Conservation (phyloP, 2,329 filamentous ascomycete genomes). For the Pseudovirgaria hyperparasitica region DNA sequence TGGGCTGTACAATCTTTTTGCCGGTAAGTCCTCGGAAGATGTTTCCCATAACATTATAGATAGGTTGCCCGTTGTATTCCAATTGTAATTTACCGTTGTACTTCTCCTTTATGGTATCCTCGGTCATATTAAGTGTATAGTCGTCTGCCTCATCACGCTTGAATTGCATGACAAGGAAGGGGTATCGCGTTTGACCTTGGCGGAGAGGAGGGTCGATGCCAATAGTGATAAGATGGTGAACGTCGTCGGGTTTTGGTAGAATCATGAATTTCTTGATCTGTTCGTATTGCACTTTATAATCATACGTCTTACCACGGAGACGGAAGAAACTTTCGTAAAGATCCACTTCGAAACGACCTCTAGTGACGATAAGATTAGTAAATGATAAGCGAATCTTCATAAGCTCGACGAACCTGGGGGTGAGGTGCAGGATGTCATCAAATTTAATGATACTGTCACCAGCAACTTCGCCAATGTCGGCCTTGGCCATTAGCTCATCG, state of each 20-base stretch:
- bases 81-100: slow-evolving; percentile 83
- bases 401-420: slow-evolving; percentile 54
- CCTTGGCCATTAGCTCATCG: slow-evolving; percentile 94
- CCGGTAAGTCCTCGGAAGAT: slow-evolving; percentile 90
- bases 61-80: slow-evolving; percentile 77
- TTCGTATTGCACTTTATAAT: slow-evolving; percentile 99
- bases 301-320: slow-evolving; percentile 95
- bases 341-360: slow-evolving; percentile 98
- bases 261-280: slow-evolving; percentile 98
- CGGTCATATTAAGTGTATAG: slow-evolving; percentile 90
- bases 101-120: slow-evolving; percentile 69
- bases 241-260: slow-evolving; percentile 94
- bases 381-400: slow-evolving; percentile 2
- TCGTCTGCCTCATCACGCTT: slow-evolving; percentile 96
- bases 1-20: slow-evolving; percentile 89
- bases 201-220: slow-evolving; percentile 89
- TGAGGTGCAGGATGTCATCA: slow-evolving; percentile 91
- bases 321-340: slow-evolving; percentile 99
- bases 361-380: slow-evolving; percentile 31
- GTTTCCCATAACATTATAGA: slow-evolving; percentile 86
- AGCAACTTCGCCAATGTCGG: slow-evolving; percentile 97
- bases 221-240: slow-evolving; percentile 88
- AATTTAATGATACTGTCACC: slow-evolving; percentile 97
- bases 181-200: slow-evolving; percentile 94
- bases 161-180: slow-evolving; percentile 98